Evolutionary conservation across 2,329 filamentous ascomycete genomes (phyloP).

Genomic region (Acrocalymma vagum): DNA sequence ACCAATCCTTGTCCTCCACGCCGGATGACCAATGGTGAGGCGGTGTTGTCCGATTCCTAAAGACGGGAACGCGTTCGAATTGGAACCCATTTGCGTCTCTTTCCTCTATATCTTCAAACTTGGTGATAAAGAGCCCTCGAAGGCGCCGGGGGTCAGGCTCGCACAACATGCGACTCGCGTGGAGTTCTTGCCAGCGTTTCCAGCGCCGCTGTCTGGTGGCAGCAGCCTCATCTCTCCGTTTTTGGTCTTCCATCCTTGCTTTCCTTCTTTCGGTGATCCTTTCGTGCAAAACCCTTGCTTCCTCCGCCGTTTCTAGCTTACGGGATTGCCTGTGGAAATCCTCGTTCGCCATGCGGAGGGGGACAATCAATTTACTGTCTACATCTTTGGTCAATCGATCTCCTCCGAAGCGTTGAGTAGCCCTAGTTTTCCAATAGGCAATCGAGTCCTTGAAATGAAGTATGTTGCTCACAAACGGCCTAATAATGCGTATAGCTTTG

Average conservation of each 20-base stretch:
- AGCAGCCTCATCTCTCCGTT: slow-evolving; percentile 6
- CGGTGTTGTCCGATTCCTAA: slow-evolving; percentile 42
- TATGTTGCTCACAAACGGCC: slow-evolving; percentile 21
- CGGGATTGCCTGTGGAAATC: slow-evolving; percentile 6
- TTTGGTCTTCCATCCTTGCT: slow-evolving; percentile 7
- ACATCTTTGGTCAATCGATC: slow-evolving; percentile 35
- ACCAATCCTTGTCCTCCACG: slow-evolving; percentile 36
- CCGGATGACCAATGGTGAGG: slow-evolving; percentile 17
- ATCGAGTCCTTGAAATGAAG: slow-evolving; percentile 35
- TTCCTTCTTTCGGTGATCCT: no score
- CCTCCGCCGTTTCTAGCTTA: slow-evolving; percentile 15
- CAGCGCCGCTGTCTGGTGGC: slow-evolving; percentile 10
- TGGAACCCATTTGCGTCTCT: slow-evolving; percentile 49
- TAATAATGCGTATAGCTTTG: slow-evolving; percentile 25
- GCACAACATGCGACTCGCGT: slow-evolving; percentile 32
- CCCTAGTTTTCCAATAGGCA: slow-evolving; percentile 26
- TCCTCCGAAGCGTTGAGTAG: slow-evolving; percentile 20
- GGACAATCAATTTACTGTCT: slow-evolving; percentile 30
- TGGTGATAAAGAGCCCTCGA: slow-evolving; percentile 16
- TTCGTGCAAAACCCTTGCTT: slow-evolving; percentile 13
- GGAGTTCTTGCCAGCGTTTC: slow-evolving; percentile 39
- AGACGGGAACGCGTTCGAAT: slow-evolving; percentile 50
- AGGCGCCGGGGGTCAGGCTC: slow-evolving; percentile 28
- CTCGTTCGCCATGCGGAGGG: slow-evolving; percentile 26
- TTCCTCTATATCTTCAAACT: slow-evolving; percentile 28